phyloP scores from a whole-genome alignment of 345 rosid species.

The Psidium friedrichsthalianum region DNA sequence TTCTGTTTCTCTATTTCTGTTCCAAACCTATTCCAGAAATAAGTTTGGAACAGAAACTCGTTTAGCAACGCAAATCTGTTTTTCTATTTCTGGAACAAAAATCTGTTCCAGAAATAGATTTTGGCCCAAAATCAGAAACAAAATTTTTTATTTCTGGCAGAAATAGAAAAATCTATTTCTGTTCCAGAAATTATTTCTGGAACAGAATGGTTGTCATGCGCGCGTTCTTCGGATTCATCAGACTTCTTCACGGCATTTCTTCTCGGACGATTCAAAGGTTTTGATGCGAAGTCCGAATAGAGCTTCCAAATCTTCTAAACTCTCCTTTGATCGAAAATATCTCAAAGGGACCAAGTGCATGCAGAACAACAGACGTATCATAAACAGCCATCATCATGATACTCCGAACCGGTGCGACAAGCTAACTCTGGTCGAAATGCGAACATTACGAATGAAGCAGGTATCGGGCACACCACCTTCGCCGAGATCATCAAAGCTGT shows the following conservation, averaged over 20 bases:
- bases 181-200: no score
- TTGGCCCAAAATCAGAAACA: no score
- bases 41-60: no score
- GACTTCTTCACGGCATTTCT: slow-evolving; percentile 82
- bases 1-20: no score
- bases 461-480: not conserved
- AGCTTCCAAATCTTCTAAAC: not conserved
- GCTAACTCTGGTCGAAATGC: not conserved
- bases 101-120: no score
- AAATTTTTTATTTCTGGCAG: no score
- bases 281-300: slow-evolving; percentile 9
- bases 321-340: slow-evolving; percentile 1
- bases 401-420: not conserved
- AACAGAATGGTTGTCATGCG: no score
- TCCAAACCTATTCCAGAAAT: no score
- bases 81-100: no score
- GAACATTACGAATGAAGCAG: not conserved
- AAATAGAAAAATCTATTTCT: no score
- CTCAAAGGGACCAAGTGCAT: not conserved
- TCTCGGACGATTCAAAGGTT: slow-evolving; percentile 64
- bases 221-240: slow-evolving; percentile 77
- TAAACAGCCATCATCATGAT: not conserved
- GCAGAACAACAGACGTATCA: not conserved
- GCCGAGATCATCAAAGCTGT: no score
- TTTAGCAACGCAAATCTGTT: no score